Base-by-base conservation (phyloP, 2,329 filamentous ascomycete species). In the Aspergillus intermedius region DNA sequence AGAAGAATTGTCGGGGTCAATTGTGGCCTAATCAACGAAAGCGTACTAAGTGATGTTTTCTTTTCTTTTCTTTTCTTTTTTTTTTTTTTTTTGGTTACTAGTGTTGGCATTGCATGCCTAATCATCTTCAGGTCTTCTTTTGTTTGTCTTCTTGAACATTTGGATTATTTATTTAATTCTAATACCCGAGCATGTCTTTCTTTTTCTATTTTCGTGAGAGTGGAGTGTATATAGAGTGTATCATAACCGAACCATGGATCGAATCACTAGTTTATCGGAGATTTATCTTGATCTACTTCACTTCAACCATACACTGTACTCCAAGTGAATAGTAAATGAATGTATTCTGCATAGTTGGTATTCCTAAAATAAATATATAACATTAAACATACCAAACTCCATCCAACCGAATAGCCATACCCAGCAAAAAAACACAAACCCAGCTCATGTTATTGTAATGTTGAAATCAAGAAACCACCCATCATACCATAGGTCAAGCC, bases 21-120 rank as follows among this genome's bases (percentile, higher is more conserved):
- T 55, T 76, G 3, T 76, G 73, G 70, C 65, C 67, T 0, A 70
- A 66, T 47, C 57, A 63, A 21, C 60, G 67, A 12, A 71, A 71
- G 49, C 60, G 62, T 5, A 60, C 54, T 1, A 57, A 55, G 19
- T 60, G 44, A 40, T 19, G 15, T 41, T 21, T 19, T 42, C 17
- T 46, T 15, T n/a, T 3, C 3, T 15, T n/a, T 3, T 2, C 17
- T 35, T 28, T 40, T 42, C 19, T 42, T 43, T 25, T 10, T 39
- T 35, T 41, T 21, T 4, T 17, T 17, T 46, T 10, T 45, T 41
- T 42, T 30, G 3, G 10, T 10, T 12, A 30, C 10, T 30, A 10
- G 25, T 30, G 25, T 30, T 42, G 42, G 28, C n/a, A 34, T 21
- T 28, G 48, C 35, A 34, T 30, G 17, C 42, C 13, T 25, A 34